A percentile compares a stretch with the other conserved stretches of the same genome.
These are phyloP conservation scores for Verticillium tricorpus DNA, from an alignment of 2,329 filamentous ascomycete species.

Conservation along the genomic window DNA sequence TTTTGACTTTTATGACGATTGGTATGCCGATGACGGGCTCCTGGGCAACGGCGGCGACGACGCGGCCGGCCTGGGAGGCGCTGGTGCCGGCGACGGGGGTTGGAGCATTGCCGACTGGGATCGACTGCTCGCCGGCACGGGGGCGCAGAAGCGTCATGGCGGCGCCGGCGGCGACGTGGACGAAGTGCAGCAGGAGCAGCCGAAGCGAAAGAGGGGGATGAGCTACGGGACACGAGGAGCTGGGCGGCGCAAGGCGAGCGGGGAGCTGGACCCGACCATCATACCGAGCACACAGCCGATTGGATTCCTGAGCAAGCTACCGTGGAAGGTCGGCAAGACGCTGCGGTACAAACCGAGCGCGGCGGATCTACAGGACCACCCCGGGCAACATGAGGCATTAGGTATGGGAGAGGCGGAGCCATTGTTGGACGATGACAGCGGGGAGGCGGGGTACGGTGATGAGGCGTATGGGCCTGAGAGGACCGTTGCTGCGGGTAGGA, in stretches of 20 bases:
- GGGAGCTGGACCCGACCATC: constrained; percentile 76
- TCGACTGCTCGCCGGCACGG: constrained; percentile 69
- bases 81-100: constrained; percentile 47
- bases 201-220: constrained; percentile 74
- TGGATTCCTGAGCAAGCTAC: constrained; percentile 77
- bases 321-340: constrained; percentile 79
- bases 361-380: constrained; percentile 85
- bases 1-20: constrained; percentile 98
- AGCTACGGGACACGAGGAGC: constrained; percentile 73
- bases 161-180: constrained; percentile 13
- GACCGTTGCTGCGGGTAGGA: constrained; percentile 38
- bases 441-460: constrained; percentile 11
- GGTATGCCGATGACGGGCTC: constrained; percentile 61
- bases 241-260: constrained; percentile 28
- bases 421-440: constrained; percentile 43
- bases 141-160: constrained; percentile 33
- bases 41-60: constrained; percentile 1
- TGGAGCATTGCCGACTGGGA: constrained; percentile 87
- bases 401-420: constrained; percentile 60
- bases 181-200: constrained; percentile 53
- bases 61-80: constrained; percentile 7
- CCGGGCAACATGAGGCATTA: constrained; percentile 46
- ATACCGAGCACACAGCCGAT: constrained; percentile 83
- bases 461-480: constrained; percentile 17
- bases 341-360: constrained; percentile 86